Base-by-base conservation (phyloP, 1,284 basidiomycete species). In the Rhizoctonia solani region DNA sequence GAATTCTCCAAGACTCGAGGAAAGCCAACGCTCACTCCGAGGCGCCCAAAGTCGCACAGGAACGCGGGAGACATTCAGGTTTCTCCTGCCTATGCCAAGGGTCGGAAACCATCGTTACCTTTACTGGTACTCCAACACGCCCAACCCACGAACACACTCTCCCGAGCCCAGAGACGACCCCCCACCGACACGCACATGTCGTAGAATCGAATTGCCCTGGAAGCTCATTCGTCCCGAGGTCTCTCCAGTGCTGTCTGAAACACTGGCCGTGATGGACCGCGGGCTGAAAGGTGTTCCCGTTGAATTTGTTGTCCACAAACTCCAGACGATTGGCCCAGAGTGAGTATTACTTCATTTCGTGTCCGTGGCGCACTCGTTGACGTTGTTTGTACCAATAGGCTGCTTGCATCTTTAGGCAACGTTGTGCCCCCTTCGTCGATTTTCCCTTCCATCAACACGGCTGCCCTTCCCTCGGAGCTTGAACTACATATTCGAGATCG, bases 301-400 rank as follows among this genome's bases (percentile, higher is more conserved):
- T 37, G 49, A 53, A 29, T 66, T 53, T 54, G 50, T 66, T 50
- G 61, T 66, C n/a, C 50, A 66, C 61, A 53, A 61, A 46, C 56
- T 61, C 56, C 47, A 50, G 56, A 61, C 32, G 30, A 32, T 61
- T 23, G 56, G 56, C 11, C 56, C 23, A 61, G 56, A 61, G 56
- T 61, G 19, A 21, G 39, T 34, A n/a, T n/a, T n/a, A n/a, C 11
- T 3, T 2, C 29, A 3, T 34, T 49, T 61, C 42, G 50, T 50
- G 39, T 56, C 23, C 16, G 37, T 46, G 41, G 41, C 41, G 37
- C 55, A 19, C 27, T 3, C 25, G 55, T 21, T 61, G 42, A 61
- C 32, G n/a, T 25, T 19, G 44, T 50, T 59, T n/a, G 32, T 13
- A 8, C 37, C 16, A 23, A n/a, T 25, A 61, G 56, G 56, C 32